Percentiles rank a stretch among this genome's conserved stretches.
Conservation (phyloP, 2,329 filamentous ascomycete genomes). For the Zasmidium angulare region DNA sequence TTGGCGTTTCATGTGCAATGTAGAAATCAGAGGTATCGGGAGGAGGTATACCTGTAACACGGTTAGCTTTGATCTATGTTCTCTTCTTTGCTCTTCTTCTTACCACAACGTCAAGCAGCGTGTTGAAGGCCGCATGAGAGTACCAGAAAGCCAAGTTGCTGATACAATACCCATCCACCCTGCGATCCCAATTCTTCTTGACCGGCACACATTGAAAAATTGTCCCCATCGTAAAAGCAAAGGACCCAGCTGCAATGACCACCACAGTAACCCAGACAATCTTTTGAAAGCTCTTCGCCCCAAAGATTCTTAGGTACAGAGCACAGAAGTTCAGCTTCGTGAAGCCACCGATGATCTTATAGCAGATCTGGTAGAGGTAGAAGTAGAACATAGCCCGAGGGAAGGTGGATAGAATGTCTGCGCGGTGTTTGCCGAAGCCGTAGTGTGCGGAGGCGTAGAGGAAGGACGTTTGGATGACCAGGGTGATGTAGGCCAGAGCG, state of each 20-base stretch:
- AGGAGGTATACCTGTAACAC: slow-evolving; percentile 27
- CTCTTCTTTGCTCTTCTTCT: no score
- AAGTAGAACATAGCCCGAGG: slow-evolving; percentile 24
- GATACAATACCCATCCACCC: slow-evolving; percentile 17
- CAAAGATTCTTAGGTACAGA: slow-evolving; percentile 27
- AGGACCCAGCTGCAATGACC: slow-evolving; percentile 18
- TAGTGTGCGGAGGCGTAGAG: slow-evolving; percentile 22
- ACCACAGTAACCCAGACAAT: slow-evolving; percentile 11
- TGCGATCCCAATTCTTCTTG: slow-evolving; percentile 22
- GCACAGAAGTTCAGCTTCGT: slow-evolving; percentile 30
- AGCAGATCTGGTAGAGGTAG: slow-evolving; percentile 31
- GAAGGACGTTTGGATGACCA: slow-evolving; percentile 23
- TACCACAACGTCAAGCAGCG: slow-evolving; percentile 28
- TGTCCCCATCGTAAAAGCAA: slow-evolving; percentile 27
- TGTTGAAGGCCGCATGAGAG: slow-evolving; percentile 30
- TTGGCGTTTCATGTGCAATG: slow-evolving; percentile 22
- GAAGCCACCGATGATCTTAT: slow-evolving; percentile 28
- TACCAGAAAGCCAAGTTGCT: slow-evolving; percentile 28
- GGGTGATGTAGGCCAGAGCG: slow-evolving; percentile 20
- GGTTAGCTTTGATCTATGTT: no score
- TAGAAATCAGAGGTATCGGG: slow-evolving; percentile 29
- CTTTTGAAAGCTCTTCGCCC: slow-evolving; percentile 13
- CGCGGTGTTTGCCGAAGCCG: slow-evolving; percentile 27
- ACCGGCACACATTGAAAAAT: slow-evolving; percentile 29
- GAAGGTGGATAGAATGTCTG: slow-evolving; percentile 18